These are phyloP conservation scores for Parathielavia hyrcaniae DNA, from an alignment of 495 filamentous ascomycete species.

Conservation along the genomic window DNA sequence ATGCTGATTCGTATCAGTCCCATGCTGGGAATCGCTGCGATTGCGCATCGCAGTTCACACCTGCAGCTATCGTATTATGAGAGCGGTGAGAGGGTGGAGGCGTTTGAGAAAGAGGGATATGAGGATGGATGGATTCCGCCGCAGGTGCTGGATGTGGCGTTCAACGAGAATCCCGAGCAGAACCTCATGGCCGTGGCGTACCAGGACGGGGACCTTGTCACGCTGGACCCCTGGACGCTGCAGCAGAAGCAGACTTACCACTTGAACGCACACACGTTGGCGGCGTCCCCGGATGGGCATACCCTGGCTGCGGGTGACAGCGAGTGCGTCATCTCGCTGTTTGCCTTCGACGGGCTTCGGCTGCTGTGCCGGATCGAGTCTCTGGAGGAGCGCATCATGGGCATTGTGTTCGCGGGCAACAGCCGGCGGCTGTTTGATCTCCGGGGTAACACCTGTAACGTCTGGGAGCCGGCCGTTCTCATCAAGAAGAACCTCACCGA, in stretches of 20 bases:
- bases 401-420: conserved; percentile 24
- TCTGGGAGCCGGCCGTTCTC: conserved; percentile 25
- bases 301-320: conserved; percentile 24
- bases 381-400: conserved; percentile 20
- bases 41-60: conserved; percentile 21
- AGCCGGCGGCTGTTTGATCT: conserved; percentile 23
- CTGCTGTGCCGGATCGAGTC: conserved; percentile 22
- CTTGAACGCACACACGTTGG: conserved; percentile 21
- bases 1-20: conserved; percentile 16
- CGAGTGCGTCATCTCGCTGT: conserved; percentile 22
- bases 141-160: conserved; percentile 23
- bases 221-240: conserved; percentile 19
- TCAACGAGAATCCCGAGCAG: conserved; percentile 22
- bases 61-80: conserved; percentile 22
- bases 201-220: conserved; percentile 24
- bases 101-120: conserved; percentile 23
- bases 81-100: conserved; percentile 14
- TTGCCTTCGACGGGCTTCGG: conserved; percentile 20
- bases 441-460: conserved; percentile 18
- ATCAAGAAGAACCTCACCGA: conserved; percentile 21
- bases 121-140: conserved; percentile 17
- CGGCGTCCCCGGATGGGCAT: conserved; percentile 22
- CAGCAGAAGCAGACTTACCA: conserved; percentile 18
- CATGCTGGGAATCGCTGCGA: conserved; percentile 16
- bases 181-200: conserved; percentile 24